Evolutionary conservation across 176 grass and related monocot species (phyloP).

Genomic region (Ensete ventricosum): DNA sequence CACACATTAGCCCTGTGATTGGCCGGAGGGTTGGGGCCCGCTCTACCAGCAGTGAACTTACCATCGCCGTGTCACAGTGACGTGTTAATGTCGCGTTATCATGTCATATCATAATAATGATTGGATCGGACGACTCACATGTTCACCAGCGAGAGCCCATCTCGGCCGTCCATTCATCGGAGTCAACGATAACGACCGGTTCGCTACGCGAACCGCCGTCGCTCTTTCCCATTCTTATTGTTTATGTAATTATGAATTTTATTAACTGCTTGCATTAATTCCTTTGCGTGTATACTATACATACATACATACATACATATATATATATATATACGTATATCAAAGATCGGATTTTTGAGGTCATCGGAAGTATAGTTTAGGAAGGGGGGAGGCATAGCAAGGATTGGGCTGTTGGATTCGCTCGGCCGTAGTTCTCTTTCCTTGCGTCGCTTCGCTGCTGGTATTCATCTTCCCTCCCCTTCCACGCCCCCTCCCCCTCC

Average conservation of each 20-base stretch:
- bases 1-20: too few species aligned
- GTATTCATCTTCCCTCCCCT: background rate
- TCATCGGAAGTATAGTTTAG: background rate
- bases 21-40: too few species aligned
- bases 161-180: background rate
- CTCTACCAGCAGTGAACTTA: too few species aligned
- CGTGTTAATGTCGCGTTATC: too few species aligned
- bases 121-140: background rate
- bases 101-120: background rate
- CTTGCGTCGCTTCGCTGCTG: background rate
- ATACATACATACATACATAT: too few species aligned
- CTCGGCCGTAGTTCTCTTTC: background rate
- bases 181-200: conserved; percentile 2
- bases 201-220: background rate
- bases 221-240: background rate
- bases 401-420: background rate
- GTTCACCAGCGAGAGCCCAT: background rate
- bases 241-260: background rate
- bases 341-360: background rate
- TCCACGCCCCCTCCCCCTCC: background rate
- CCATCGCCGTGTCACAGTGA: too few species aligned
- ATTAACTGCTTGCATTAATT: too few species aligned
- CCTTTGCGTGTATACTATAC: too few species aligned
- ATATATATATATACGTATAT: too few species aligned
- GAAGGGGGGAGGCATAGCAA: background rate